Percentiles rank a stretch among this genome's conserved stretches.
Conservation (phyloP, 1,284 basidiomycete genomes). For the Cystobasidium slooffiae region DNA sequence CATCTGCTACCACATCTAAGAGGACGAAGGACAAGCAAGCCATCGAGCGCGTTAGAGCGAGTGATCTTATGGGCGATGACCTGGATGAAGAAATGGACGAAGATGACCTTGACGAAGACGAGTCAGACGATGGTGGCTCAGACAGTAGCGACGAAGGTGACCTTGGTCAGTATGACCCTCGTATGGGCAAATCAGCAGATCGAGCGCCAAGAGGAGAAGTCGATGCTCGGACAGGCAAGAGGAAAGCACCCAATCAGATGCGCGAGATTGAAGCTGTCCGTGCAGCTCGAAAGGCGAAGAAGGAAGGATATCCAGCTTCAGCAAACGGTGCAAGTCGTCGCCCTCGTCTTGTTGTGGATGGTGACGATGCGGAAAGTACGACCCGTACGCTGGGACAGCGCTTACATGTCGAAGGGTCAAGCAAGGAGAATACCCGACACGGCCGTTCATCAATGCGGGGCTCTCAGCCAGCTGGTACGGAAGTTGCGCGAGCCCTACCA, state of each 20-base stretch:
- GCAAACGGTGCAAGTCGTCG: constrained; percentile 32
- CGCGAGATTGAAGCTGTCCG: constrained; percentile 41
- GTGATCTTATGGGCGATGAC: constrained; percentile 48
- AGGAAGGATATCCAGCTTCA: constrained; percentile 46
- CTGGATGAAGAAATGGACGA: constrained; percentile 58
- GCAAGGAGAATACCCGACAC: constrained; percentile 10
- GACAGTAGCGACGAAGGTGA: constrained; percentile 48
- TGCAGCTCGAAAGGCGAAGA: constrained; percentile 40
- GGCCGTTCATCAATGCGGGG: constrained; percentile 35
- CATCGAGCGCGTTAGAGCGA: constrained; percentile 41
- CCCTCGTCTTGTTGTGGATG: constrained; percentile 44
- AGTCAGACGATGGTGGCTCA: constrained; percentile 54
- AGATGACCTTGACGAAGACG: constrained; percentile 61
- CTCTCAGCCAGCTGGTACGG: constrained; percentile 25
- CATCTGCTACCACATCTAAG: constrained; percentile 61
- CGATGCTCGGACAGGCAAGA: constrained; percentile 43
- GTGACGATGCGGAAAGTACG: constrained; percentile 43
- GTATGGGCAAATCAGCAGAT: constrained; percentile 54
- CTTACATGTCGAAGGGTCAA: constrained; percentile 5
- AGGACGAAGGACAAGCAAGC: constrained; percentile 57
- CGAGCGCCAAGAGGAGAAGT: constrained; percentile 39
- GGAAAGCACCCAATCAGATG: constrained; percentile 32
- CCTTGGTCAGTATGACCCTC: constrained; percentile 57
- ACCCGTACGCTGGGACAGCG: constrained; percentile 19
- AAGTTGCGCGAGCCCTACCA: constrained; percentile 7